Conservation (phyloP, 2,329 filamentous ascomycete genomes). For the Metarhizium guizhouense region DNA sequence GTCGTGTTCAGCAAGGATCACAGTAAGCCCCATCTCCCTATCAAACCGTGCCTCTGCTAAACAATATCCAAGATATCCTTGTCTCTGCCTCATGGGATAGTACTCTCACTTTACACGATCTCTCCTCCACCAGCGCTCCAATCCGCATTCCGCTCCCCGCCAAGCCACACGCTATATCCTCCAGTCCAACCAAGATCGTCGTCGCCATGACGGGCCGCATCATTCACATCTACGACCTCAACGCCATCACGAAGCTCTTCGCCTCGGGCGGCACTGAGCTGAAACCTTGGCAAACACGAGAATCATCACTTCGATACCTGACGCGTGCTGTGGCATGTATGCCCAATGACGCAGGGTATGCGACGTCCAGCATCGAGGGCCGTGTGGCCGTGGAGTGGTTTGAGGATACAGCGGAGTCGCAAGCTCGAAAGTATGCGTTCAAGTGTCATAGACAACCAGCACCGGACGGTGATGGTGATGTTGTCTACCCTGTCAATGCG, state of each 20-base stretch:
- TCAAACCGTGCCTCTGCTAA: conserved; percentile 6
- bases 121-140: conserved; percentile 43
- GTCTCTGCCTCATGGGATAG: conserved; percentile 91
- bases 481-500: conserved; percentile 88
- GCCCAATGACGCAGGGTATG: conserved; percentile 93
- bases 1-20: conserved; percentile 74
- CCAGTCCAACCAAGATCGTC: conserved; percentile 71
- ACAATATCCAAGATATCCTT: conserved; percentile 49
- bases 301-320: conserved; percentile 93
- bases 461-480: conserved; percentile 56
- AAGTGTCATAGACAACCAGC: conserved; percentile 86
- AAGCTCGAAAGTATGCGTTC: conserved; percentile 94
- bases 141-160: conserved; percentile 64
- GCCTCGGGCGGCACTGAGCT: conserved; percentile 36
- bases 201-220: conserved; percentile 91
- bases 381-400: conserved; percentile 98
- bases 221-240: conserved; percentile 90
- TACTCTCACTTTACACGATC: conserved; percentile 76
- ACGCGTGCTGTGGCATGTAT: conserved; percentile 90
- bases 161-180: conserved; percentile 82
- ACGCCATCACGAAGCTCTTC: conserved; percentile 50
- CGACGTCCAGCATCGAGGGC: conserved; percentile 86
- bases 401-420: conserved; percentile 76
- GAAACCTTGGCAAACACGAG: conserved; percentile 84
- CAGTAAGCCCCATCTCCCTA: conserved; percentile 33